phyloP scores from a whole-genome alignment of 2,329 filamentous ascomycete genomes.

The Apiospora rasikravindrae region DNA sequence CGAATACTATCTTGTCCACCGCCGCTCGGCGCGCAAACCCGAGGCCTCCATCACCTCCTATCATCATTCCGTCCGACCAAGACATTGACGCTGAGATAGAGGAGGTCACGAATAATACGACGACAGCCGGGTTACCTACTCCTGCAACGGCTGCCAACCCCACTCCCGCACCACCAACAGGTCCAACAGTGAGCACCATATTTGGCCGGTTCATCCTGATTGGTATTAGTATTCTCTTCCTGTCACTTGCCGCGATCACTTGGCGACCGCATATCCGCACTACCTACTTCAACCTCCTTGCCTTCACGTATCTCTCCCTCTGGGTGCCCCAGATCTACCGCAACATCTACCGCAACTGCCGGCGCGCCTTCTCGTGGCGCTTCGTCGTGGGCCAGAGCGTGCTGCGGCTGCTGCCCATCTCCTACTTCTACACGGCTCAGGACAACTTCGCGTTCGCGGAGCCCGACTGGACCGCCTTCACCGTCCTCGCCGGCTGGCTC shows the following conservation, averaged over 20 bases:
- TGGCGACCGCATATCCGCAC: constrained; percentile 63
- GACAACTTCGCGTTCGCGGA: constrained; percentile 83
- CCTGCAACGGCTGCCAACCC: constrained; percentile 37
- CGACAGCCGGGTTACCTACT: constrained; percentile 34
- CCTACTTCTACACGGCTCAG: constrained; percentile 81
- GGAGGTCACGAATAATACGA: constrained; percentile 40
- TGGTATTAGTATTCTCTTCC: constrained; percentile 60
- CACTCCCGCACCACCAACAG: constrained; percentile 29
- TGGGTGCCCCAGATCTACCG: constrained; percentile 93
- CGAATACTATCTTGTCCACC: constrained; percentile 30
- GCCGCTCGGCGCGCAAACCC: constrained; percentile 31
- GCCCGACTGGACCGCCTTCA: constrained; percentile 69
- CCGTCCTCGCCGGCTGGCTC: constrained; percentile 74
- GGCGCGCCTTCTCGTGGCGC: constrained; percentile 87
- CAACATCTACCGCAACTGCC: constrained; percentile 89
- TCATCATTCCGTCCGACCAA: constrained; percentile 69
- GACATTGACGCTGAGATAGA: constrained; percentile 66
- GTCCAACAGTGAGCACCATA: constrained; percentile 56
- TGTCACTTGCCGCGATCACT: constrained; percentile 63
- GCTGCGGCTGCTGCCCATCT: constrained; percentile 77
- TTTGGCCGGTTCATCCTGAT: constrained; percentile 62
- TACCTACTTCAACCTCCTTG: constrained; percentile 66
- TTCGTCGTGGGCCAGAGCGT: constrained; percentile 86
- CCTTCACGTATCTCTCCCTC: constrained; percentile 82
- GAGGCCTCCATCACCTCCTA: constrained; percentile 45